Evolutionary conservation across 768 basidiomycete species (phyloP).

Genomic region (Boletellus ananas): DNA sequence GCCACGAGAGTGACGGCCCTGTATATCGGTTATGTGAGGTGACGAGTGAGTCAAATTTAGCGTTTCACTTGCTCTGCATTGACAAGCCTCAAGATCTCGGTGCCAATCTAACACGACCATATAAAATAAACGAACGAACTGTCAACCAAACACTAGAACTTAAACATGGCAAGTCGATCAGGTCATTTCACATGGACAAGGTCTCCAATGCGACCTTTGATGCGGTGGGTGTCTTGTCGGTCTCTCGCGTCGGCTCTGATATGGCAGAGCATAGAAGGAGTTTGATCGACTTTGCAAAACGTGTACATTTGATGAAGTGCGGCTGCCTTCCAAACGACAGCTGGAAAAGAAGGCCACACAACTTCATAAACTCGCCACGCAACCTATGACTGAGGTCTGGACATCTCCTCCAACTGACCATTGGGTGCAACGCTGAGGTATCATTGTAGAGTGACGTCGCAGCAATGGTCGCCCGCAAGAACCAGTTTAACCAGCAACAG

Average conservation of each 20-base stretch:
- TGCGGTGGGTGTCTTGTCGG: slow-evolving; percentile 43
- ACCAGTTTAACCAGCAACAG: slow-evolving; percentile 35
- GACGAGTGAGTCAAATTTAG: slow-evolving; percentile 48
- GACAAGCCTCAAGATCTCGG: slow-evolving; percentile 43
- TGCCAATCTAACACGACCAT: slow-evolving; percentile 55
- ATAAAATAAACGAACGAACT: slow-evolving; percentile 62
- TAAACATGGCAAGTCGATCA: slow-evolving; percentile 66
- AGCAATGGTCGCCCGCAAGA: slow-evolving; percentile 74
- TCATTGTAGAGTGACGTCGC: slow-evolving; percentile 67
- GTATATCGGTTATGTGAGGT: slow-evolving; percentile 86
- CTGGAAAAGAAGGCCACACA: slow-evolving; percentile 64
- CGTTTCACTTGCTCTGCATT: neutral
- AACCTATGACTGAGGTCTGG: slow-evolving; percentile 76
- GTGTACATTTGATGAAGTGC: slow-evolving; percentile 49
- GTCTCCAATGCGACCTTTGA: slow-evolving; percentile 73
- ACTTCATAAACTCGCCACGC: slow-evolving; percentile 53
- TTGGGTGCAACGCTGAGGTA: slow-evolving; percentile 7
- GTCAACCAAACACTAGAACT: slow-evolving; percentile 71
- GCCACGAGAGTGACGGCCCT: slow-evolving; percentile 49
- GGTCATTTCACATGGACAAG: slow-evolving; percentile 73
- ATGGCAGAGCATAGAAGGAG: slow-evolving; percentile 52
- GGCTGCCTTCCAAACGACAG: slow-evolving; percentile 62
- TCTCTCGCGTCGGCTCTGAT: slow-evolving; percentile 8
- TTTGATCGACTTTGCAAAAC: slow-evolving; percentile 54
- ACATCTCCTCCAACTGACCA: slow-evolving; percentile 2